Conservation (phyloP, 768 basidiomycete species). For the Collybiopsis luxurians region DNA sequence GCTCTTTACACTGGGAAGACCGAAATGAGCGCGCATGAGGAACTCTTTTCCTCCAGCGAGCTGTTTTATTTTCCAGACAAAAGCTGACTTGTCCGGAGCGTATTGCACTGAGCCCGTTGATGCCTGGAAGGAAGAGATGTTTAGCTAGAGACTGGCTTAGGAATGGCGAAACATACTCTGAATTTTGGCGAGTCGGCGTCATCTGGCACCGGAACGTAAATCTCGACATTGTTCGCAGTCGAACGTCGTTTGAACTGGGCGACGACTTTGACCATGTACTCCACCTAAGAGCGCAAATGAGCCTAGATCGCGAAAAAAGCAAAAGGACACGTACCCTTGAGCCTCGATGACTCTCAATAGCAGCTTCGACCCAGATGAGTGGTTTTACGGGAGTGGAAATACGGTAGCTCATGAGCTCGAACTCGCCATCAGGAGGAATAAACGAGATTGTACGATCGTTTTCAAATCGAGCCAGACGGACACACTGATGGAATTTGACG, state of each 20-base stretch:
- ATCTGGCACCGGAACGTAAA: slow-evolving; percentile 98
- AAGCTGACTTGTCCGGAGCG: slow-evolving; percentile 96
- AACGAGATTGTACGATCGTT: slow-evolving; percentile 99
- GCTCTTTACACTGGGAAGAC: slow-evolving; percentile 87
- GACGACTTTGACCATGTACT: slow-evolving; percentile 94
- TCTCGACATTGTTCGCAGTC: slow-evolving; percentile 97
- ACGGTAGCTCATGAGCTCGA: slow-evolving; percentile 91
- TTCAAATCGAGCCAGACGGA: slow-evolving; percentile 94
- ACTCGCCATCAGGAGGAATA: slow-evolving; percentile 98
- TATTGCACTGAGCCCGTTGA: slow-evolving; percentile 96
- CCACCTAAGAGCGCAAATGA: slow-evolving; percentile 48
- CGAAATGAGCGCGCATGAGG: slow-evolving; percentile 98
- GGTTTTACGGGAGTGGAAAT: slow-evolving; percentile 96
- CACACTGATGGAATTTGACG: slow-evolving; percentile 99
- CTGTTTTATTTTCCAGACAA: slow-evolving; percentile 99
- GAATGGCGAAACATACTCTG: slow-evolving; percentile 53
- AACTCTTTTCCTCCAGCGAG: slow-evolving; percentile 95
- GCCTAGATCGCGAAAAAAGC: too few species aligned
- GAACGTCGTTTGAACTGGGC: slow-evolving; percentile 98
- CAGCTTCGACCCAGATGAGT: slow-evolving; percentile 95
- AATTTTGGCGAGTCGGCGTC: slow-evolving; percentile 98
- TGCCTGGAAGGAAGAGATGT: slow-evolving; percentile 48
- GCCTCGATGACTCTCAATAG: slow-evolving; percentile 93
- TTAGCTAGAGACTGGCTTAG: background rate
- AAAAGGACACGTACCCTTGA: slow-evolving; percentile 1